These are phyloP conservation scores for Coelastrella sp. DNA, from an alignment of 139 green algal species.

Conservation along the genomic window DNA sequence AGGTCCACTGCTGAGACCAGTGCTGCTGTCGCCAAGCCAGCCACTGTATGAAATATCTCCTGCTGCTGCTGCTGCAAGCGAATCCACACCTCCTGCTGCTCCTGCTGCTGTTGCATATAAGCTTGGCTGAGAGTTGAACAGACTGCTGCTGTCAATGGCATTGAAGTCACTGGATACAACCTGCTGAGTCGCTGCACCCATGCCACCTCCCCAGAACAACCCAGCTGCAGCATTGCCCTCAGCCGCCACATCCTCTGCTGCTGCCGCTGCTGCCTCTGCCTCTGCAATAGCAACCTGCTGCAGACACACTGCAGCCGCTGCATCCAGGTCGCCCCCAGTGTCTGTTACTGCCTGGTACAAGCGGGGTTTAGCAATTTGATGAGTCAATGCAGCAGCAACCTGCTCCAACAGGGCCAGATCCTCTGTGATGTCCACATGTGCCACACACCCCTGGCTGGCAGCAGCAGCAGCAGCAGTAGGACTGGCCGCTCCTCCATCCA, in stretches of 20 bases:
- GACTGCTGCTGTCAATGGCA: constrained; percentile 4
- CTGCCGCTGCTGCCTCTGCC: background rate
- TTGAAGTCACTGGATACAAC: background rate
- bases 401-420: constrained; percentile 50
- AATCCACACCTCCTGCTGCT: background rate
- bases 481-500: constrained; percentile 46
- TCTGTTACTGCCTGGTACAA: constrained; percentile 44
- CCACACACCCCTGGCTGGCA: constrained; percentile 2
- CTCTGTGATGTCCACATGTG: constrained; percentile 35
- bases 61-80: background rate
- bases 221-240: constrained; percentile 7
- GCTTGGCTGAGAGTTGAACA: background rate
- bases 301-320: constrained; percentile 19
- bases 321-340: constrained; percentile 32
- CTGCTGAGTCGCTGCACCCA: background rate
- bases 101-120: background rate
- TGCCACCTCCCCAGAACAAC: background rate
- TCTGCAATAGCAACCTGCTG: background rate
- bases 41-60: background rate
- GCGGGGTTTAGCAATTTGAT: background rate
- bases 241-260: background rate
- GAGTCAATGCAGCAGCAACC: constrained; percentile 13
- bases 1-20: background rate
- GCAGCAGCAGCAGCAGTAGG: constrained; percentile 5
- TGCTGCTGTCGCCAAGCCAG: background rate